Percentiles rank a stretch among this genome's conserved stretches.
Conservation (phyloP, 139 green algal genomes). For the Tetradesmus obliquus region DNA sequence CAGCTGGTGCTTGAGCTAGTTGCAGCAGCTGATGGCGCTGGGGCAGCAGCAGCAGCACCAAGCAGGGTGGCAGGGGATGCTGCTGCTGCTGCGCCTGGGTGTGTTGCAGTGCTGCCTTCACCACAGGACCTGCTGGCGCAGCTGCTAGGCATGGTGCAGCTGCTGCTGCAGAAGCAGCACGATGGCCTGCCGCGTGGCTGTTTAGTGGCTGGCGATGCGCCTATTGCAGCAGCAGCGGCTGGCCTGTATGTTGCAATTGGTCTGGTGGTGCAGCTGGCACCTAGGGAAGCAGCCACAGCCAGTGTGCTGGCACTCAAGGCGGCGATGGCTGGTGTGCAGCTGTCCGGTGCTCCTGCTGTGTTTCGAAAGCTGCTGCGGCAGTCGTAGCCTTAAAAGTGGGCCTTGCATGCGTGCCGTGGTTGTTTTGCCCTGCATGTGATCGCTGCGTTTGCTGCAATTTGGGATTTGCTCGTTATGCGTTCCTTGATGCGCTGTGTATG, state of each 20-base stretch:
- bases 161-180: conserved; percentile 20
- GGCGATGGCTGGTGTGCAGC: not conserved
- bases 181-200: not conserved
- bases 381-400: not conserved
- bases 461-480: too few species aligned
- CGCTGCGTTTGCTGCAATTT: too few species aligned
- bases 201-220: not conserved
- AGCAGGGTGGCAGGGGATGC: not conserved
- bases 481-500: too few species aligned
- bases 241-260: not conserved
- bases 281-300: not conserved
- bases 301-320: not conserved
- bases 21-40: not conserved
- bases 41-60: not conserved
- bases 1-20: not conserved
- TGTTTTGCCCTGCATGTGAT: not conserved
- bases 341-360: not conserved
- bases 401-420: not conserved
- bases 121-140: not conserved
- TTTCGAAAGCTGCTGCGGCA: not conserved
- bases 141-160: conserved; percentile 2
- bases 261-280: not conserved
- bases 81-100: not conserved
- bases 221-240: not conserved
- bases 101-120: not conserved